These are phyloP conservation scores for Magnusiomyces tetraspermus DNA, from an alignment of 1,139 yeast species.

Conservation along the genomic window DNA sequence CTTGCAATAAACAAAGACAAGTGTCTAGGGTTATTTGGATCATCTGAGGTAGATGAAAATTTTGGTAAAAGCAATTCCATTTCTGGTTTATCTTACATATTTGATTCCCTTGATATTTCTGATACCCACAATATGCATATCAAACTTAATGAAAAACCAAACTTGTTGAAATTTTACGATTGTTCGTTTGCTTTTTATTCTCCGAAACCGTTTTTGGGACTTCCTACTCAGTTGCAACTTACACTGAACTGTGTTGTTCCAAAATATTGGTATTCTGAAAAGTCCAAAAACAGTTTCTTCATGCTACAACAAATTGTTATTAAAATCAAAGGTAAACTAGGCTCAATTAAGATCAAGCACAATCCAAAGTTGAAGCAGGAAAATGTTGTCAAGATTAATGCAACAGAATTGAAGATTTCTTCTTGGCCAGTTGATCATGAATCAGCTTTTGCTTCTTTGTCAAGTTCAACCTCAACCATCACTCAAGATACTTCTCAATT, in stretches of 20 bases:
- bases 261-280: slow-evolving; percentile 3
- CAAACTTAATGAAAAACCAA: slow-evolving; percentile 1
- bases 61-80: neutral
- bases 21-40: neutral
- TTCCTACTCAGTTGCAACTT: slow-evolving; percentile 20
- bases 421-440: neutral
- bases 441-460: neutral
- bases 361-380: neutral
- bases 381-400: neutral
- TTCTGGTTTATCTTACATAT: neutral
- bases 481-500: neutral
- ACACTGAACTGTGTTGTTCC: slow-evolving; percentile 15
- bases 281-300: slow-evolving; percentile 1
- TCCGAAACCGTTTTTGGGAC: slow-evolving; percentile 21
- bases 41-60: neutral
- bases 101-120: neutral
- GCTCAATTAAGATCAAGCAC: slow-evolving; percentile 16
- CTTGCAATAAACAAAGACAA: slow-evolving; percentile 1
- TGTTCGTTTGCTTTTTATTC: slow-evolving; percentile 21
- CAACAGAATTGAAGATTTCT: neutral
- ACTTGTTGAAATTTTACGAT: slow-evolving; percentile 13
- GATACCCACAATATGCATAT: neutral
- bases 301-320: slow-evolving; percentile 12
- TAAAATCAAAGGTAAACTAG: slow-evolving; percentile 16
- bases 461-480: neutral